A percentile compares a stretch with the other conserved stretches of the same genome.
phyloP scores from a whole-genome alignment of 345 rosid species.

The Ricinus communis region DNA sequence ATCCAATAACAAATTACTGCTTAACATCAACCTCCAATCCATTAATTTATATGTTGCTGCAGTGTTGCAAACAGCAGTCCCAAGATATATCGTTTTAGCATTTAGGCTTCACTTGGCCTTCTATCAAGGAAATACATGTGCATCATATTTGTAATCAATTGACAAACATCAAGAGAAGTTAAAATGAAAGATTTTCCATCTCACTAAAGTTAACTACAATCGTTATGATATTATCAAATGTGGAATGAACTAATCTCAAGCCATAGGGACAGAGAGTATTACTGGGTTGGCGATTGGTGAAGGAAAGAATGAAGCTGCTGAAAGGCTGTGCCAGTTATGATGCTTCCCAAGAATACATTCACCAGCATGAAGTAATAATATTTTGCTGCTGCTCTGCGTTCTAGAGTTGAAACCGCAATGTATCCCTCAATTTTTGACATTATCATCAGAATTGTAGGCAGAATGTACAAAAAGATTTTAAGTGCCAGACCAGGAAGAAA shows the following conservation, averaged over 20 bases:
- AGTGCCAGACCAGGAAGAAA: slow-evolving; percentile 96
- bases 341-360: slow-evolving; percentile 96
- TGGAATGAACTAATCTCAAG: slow-evolving; percentile 2
- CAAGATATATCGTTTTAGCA: not conserved
- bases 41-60: no score
- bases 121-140: not conserved
- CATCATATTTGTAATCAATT: not conserved
- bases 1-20: no score
- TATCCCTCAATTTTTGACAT: slow-evolving; percentile 98
- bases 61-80: not conserved
- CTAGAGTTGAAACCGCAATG: slow-evolving; percentile 72
- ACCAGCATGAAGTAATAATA: slow-evolving; percentile 96
- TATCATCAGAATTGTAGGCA: slow-evolving; percentile 69
- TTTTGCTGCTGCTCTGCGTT: slow-evolving; percentile 81
- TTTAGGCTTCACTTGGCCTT: not conserved
- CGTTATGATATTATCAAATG: not conserved
- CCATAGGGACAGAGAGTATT: slow-evolving; percentile 25
- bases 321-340: slow-evolving; percentile 86
- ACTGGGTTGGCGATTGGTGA: slow-evolving; percentile 92
- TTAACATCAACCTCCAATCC: not conserved
- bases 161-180: not conserved
- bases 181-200: not conserved
- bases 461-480: slow-evolving; percentile 73
- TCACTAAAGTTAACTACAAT: slow-evolving; percentile 4
- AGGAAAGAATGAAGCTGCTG: slow-evolving; percentile 85